Conservation (phyloP, 495 filamentous ascomycete genomes). For the Talaromyces adpressus region DNA sequence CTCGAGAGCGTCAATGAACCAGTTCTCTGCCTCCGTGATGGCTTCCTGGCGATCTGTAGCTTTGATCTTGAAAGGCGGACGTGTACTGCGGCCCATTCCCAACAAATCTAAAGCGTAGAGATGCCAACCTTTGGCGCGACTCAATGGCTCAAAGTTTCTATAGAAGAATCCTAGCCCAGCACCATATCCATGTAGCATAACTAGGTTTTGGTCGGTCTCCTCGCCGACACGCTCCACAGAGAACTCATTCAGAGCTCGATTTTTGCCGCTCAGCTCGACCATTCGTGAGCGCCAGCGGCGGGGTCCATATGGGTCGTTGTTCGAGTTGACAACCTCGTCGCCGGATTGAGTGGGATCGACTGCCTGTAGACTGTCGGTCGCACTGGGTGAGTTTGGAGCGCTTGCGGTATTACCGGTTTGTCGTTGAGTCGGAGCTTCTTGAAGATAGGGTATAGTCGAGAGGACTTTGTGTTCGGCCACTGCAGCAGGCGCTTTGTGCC, state of each 20-base stretch:
- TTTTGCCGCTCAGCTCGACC: conserved; percentile 75
- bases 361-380: conserved; percentile 31
- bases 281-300: conserved; percentile 80
- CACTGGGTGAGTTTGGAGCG: conserved; percentile 33
- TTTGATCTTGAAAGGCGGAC: conserved; percentile 76
- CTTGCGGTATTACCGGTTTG: conserved; percentile 49
- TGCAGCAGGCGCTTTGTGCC: conserved; percentile 74
- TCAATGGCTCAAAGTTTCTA: conserved; percentile 88
- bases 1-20: conserved; percentile 94
- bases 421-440: conserved; percentile 61
- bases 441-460: conserved; percentile 77
- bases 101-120: conserved; percentile 87
- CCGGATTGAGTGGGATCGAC: conserved; percentile 32
- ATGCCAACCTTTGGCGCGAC: conserved; percentile 72
- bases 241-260: conserved; percentile 88
- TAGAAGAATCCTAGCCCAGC: conserved; percentile 96
- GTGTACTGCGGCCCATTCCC: conserved; percentile 85
- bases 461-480: conserved; percentile 86
- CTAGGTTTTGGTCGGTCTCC: conserved; percentile 70
- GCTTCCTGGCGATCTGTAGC: conserved; percentile 75
- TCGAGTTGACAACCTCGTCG: conserved; percentile 36
- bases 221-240: conserved; percentile 80
- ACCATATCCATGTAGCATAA: conserved; percentile 96
- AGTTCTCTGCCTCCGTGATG: conserved; percentile 85
- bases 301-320: conserved; percentile 76